Evolutionary conservation across 768 basidiomycete species (phyloP).

Genomic region (Leucocoprinus sp.): DNA sequence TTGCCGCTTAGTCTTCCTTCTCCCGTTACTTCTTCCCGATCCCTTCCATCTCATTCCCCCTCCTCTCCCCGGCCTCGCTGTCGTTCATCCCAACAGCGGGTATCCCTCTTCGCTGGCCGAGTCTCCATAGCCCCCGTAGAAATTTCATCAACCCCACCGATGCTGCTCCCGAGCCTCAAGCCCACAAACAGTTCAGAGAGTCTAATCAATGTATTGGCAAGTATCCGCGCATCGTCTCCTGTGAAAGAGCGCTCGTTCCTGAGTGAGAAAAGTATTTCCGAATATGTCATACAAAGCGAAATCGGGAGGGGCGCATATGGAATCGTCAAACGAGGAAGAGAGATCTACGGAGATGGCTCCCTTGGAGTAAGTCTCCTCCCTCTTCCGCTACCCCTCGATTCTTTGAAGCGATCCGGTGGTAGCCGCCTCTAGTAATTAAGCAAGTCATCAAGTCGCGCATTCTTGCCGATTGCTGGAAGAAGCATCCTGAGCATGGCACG

Average conservation of each 20-base stretch:
- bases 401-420: constrained; percentile 17
- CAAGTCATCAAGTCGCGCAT: constrained; percentile 98
- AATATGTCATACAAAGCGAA: constrained; percentile 80
- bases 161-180: constrained; percentile 52
- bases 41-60: constrained; percentile 31
- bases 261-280: constrained; percentile 70
- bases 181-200: constrained; percentile 60
- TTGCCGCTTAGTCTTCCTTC: constrained; percentile 3
- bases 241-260: constrained; percentile 35
- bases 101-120: constrained; percentile 77
- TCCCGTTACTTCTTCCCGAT: constrained; percentile 10
- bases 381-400: constrained; percentile 12
- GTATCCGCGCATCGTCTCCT: constrained; percentile 61
- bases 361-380: constrained; percentile 60
- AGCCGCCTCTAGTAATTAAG: constrained; percentile 93
- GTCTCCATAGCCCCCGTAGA: constrained; percentile 73
- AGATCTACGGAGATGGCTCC: constrained; percentile 64
- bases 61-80: constrained; percentile 59
- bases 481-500: constrained; percentile 88
- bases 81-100: constrained; percentile 77
- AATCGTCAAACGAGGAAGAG: constrained; percentile 83
- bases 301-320: constrained; percentile 95
- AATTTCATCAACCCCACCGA: constrained; percentile 56
- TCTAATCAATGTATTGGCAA: constrained; percentile 48
- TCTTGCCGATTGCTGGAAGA: constrained; percentile 99